Conservation (phyloP, 345 rosid genomes). For the Eucalyptus shirleyi region DNA sequence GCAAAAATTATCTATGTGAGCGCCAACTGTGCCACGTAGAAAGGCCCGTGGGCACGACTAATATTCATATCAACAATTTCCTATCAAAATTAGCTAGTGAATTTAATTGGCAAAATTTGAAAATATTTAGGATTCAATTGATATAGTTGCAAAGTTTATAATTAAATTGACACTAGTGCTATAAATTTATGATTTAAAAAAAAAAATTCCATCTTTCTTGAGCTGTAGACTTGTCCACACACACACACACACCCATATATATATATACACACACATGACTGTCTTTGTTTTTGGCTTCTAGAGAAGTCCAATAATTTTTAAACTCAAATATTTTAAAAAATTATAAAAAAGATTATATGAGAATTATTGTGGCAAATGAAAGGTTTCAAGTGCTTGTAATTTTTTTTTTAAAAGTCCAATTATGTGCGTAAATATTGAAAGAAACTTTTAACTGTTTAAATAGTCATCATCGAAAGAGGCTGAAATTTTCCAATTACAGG, state of each 20-base stretch:
- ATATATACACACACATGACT: fast-evolving
- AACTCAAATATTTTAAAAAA: background rate
- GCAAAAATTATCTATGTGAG: too few species aligned
- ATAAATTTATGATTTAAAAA: too few species aligned
- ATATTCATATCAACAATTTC: too few species aligned
- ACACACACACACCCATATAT: too few species aligned
- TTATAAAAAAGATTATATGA: background rate
- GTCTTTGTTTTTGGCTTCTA: background rate
- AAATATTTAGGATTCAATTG: too few species aligned
- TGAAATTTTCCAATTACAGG: background rate
- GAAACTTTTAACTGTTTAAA: background rate
- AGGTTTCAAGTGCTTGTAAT: background rate
- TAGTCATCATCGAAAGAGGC: background rate
- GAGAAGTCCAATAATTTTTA: background rate
- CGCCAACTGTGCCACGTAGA: fast-evolving
- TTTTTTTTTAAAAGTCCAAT: background rate
- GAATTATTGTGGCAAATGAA: background rate
- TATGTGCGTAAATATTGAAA: background rate
- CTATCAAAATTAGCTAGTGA: too few species aligned
- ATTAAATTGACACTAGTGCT: fast-evolving
- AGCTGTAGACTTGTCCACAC: too few species aligned
- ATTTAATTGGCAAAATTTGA: too few species aligned
- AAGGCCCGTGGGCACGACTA: fast-evolving
- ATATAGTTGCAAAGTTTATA: too few species aligned
- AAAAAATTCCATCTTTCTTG: too few species aligned